phyloP scores from a whole-genome alignment of 1,284 basidiomycete species.

The Gymnopus androsaceus region DNA sequence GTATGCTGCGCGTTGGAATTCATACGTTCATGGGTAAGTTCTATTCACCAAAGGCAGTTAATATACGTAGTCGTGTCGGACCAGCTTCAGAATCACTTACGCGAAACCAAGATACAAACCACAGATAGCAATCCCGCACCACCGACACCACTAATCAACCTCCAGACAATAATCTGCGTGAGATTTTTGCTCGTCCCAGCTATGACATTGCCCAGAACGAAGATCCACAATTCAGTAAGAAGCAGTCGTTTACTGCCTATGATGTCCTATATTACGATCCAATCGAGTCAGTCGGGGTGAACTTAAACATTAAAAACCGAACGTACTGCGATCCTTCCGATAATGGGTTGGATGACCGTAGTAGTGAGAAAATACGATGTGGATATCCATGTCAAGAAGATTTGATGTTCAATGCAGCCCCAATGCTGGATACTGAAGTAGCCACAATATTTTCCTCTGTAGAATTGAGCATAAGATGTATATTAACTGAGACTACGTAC shows the following conservation, averaged over 20 bases:
- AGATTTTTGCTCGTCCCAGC: constrained; percentile 41
- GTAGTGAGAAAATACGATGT: constrained; percentile 36
- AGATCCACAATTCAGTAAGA: constrained; percentile 22
- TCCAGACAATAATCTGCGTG: constrained; percentile 39
- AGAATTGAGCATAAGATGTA: neutral
- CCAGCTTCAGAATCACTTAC: constrained; percentile 22
- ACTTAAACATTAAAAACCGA: neutral
- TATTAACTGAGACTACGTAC: no score
- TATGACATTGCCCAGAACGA: constrained; percentile 42
- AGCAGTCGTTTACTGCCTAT: constrained; percentile 27
- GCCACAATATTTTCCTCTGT: constrained; percentile 36
- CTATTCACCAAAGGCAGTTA: constrained; percentile 17
- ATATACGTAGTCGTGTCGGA: neutral
- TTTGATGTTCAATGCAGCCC: constrained; percentile 29
- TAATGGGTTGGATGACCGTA: constrained; percentile 34
- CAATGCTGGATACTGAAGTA: constrained; percentile 33
- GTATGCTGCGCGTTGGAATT: constrained; percentile 34
- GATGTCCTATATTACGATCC: constrained; percentile 26
- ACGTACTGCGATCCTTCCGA: constrained; percentile 32
- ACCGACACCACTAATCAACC: constrained; percentile 42
- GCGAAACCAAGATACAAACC: constrained; percentile 38
- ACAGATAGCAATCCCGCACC: constrained; percentile 43
- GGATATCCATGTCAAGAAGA: constrained; percentile 34
- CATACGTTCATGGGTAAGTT: constrained; percentile 35
- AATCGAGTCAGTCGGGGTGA: neutral